These are phyloP conservation scores for Colletotrichum trifolii DNA, from an alignment of 2,329 filamentous ascomycete genomes.

Conservation along the genomic window DNA sequence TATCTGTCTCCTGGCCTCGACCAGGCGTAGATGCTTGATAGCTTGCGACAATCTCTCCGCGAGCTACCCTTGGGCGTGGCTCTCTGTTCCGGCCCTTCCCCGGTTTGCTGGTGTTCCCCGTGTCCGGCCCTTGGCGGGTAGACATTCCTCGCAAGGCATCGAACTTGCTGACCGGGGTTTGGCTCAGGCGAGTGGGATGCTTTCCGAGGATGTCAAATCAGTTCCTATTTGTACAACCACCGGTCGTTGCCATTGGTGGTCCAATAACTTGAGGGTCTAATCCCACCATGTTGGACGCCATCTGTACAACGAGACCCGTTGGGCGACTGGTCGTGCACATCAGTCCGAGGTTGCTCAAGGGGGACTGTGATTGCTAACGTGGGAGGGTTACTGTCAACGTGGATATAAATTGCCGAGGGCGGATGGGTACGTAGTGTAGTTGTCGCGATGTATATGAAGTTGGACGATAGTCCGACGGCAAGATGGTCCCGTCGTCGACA, in stretches of 20 bases:
- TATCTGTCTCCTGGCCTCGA: constrained; percentile 14
- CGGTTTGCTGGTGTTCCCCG: constrained; percentile 29
- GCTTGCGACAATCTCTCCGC: constrained; percentile 25
- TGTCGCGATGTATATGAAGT: too few relatives aligned
- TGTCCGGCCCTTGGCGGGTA: constrained; percentile 29
- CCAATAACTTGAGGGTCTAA: constrained; percentile 12
- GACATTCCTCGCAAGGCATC: constrained; percentile 20
- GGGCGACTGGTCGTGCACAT: too few relatives aligned
- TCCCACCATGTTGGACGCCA: background rate
- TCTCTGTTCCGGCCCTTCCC: constrained; percentile 26
- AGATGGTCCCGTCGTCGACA: too few relatives aligned
- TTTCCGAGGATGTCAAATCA: constrained; percentile 11
- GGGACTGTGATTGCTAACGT: too few relatives aligned
- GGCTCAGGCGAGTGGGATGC: background rate
- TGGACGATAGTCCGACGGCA: too few relatives aligned
- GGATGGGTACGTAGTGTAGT: too few relatives aligned
- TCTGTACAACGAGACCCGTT: too few relatives aligned
- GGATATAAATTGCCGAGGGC: too few relatives aligned
- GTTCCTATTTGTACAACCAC: background rate
- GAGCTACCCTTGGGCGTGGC: constrained; percentile 27
- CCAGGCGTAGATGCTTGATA: constrained; percentile 1
- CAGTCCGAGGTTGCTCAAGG: too few relatives aligned
- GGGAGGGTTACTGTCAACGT: too few relatives aligned
- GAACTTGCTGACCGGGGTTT: constrained; percentile 9
- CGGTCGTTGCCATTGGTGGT: background rate